Conservation (phyloP, 305 asterid species). For the Fraxinus ornus region DNA sequence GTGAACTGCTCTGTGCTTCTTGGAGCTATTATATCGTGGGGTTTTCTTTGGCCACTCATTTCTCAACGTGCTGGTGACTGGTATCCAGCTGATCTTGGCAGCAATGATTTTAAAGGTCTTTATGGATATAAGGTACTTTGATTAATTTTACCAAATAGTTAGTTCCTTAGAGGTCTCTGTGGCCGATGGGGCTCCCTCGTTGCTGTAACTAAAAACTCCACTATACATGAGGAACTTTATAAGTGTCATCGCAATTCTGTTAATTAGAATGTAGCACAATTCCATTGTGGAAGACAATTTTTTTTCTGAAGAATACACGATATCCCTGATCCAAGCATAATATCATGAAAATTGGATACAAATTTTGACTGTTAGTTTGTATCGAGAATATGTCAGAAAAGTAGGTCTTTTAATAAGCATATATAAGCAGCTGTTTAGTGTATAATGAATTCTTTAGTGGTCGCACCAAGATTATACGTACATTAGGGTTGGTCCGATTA, state of each 20-base stretch:
- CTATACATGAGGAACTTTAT: not conserved
- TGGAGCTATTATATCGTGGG: constrained; percentile 97
- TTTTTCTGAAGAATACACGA: not conserved
- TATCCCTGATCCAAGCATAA: not conserved
- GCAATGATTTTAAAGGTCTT: constrained; percentile 92
- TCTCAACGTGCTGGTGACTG: constrained; percentile 75
- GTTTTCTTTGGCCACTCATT: constrained; percentile 91
- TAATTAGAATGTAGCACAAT: not conserved
- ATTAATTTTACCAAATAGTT: constrained; percentile 10
- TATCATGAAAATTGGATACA: not conserved
- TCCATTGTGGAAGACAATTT: not conserved
- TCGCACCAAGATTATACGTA: not conserved
- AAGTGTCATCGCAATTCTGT: not conserved
- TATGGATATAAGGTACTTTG: constrained; percentile 81
- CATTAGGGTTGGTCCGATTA: not conserved
- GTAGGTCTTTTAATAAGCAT: not conserved
- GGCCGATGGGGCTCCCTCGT: not conserved
- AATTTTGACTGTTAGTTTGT: not conserved
- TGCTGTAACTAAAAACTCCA: not conserved
- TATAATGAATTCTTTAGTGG: not conserved
- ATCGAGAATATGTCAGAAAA: not conserved
- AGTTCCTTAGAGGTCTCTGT: not conserved
- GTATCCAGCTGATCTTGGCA: constrained; percentile 85
- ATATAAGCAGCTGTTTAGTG: not conserved
- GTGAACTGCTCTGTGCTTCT: constrained; percentile 90